These are phyloP conservation scores for Ceratocystis smalleyi DNA, from an alignment of 2,329 filamentous ascomycete genomes.

Conservation along the genomic window DNA sequence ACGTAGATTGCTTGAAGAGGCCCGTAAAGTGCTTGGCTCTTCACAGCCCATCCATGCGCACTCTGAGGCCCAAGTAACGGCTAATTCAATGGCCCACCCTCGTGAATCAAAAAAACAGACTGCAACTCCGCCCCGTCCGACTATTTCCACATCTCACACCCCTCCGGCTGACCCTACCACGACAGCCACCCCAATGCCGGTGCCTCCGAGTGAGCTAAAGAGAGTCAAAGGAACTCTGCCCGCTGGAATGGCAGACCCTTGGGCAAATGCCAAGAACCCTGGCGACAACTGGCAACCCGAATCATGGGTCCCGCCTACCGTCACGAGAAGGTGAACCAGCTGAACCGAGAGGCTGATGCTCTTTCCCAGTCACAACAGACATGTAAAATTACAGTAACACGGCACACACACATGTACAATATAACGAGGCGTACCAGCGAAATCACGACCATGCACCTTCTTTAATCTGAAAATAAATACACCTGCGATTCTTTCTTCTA, in stretches of 20 bases:
- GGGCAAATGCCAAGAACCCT: slow-evolving; percentile 39
- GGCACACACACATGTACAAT: neutral
- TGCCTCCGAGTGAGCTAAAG: neutral
- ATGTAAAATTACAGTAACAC: neutral
- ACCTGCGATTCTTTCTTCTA: too few species aligned
- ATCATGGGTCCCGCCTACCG: slow-evolving; percentile 40
- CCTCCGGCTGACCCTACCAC: neutral
- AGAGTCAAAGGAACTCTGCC: slow-evolving; percentile 11
- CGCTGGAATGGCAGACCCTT: slow-evolving; percentile 33
- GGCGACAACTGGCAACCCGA: slow-evolving; percentile 54
- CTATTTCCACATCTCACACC: neutral
- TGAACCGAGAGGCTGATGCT: neutral
- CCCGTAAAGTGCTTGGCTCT: slow-evolving; percentile 12
- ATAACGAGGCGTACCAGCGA: neutral
- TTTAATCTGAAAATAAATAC: too few species aligned
- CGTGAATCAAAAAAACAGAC: neutral
- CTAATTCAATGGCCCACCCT: slow-evolving; percentile 1
- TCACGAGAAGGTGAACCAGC: slow-evolving; percentile 21
- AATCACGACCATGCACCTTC: neutral
- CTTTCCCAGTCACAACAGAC: neutral
- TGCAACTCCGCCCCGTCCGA: neutral
- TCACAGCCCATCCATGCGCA: neutral
- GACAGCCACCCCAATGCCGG: neutral
- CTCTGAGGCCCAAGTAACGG: slow-evolving; percentile 11
- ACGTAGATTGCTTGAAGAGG: slow-evolving; percentile 15